Conservation (phyloP, 306 rosid genomes). For the Phaseolus lunatus region DNA sequence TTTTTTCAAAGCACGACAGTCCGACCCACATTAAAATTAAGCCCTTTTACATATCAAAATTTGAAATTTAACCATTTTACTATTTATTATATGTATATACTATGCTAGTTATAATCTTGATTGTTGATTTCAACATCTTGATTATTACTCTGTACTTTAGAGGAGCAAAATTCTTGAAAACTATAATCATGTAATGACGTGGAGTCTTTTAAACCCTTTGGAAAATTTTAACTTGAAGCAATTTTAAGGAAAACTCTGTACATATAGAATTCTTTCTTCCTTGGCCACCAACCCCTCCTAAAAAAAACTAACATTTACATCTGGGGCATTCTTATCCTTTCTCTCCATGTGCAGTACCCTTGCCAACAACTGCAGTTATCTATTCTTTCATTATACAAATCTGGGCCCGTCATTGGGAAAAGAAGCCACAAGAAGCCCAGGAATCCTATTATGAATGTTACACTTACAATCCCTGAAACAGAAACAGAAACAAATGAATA, state of each 20-base stretch:
- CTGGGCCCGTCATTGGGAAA: constrained; percentile 76
- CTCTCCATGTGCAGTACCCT: constrained; percentile 76
- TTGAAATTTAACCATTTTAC: neutral
- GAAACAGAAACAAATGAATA: constrained; percentile 36
- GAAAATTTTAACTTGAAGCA: constrained; percentile 3
- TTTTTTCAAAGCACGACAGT: too few relatives aligned
- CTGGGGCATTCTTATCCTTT: constrained; percentile 38
- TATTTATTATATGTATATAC: neutral
- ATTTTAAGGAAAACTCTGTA: neutral
- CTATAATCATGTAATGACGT: neutral
- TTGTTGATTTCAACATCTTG: neutral
- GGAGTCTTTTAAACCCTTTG: neutral
- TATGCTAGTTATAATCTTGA: neutral
- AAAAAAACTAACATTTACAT: constrained; percentile 32
- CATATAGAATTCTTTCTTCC: constrained; percentile 1
- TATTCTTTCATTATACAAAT: constrained; percentile 72
- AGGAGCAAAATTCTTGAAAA: neutral
- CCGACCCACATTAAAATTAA: too few relatives aligned
- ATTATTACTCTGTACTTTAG: neutral
- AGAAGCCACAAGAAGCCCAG: constrained; percentile 82
- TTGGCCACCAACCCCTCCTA: neutral
- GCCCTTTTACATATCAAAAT: neutral
- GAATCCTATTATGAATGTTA: constrained; percentile 70
- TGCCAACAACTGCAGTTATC: constrained; percentile 91
- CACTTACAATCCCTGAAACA: constrained; percentile 66